Percentiles rank a stretch among this genome's conserved stretches.
Conservation (phyloP, 1,139 yeast species). For the Pichia sp. region DNA sequence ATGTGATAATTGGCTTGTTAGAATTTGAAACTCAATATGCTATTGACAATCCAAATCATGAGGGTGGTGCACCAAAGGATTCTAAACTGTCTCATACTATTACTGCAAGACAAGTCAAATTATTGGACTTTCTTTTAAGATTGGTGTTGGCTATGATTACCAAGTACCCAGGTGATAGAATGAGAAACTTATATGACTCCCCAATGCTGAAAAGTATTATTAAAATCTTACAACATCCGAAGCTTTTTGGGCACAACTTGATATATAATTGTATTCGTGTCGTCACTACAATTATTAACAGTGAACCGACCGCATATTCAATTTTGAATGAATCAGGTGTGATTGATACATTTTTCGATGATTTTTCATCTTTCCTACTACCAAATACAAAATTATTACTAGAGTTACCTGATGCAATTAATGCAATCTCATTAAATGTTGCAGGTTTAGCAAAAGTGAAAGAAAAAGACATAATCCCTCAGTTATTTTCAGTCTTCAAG, state of each 20-base stretch:
- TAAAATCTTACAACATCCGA: conserved; percentile 48
- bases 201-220: conserved; percentile 58
- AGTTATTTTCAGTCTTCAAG: conserved; percentile 45
- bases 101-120: conserved; percentile 57
- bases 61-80: conserved; percentile 42
- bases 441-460: conserved; percentile 59
- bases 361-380: conserved; percentile 42
- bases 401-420: conserved; percentile 68
- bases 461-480: conserved; percentile 36
- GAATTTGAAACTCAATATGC: conserved; percentile 64
- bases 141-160: conserved; percentile 59
- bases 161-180: conserved; percentile 73
- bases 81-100: conserved; percentile 49
- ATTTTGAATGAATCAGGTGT: conserved; percentile 75
- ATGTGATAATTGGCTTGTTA: conserved; percentile 49
- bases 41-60: conserved; percentile 44
- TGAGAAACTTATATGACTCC: conserved; percentile 81
- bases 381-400: conserved; percentile 53
- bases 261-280: conserved; percentile 58
- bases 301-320: conserved; percentile 85
- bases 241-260: conserved; percentile 62
- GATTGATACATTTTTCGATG: conserved; percentile 54
- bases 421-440: conserved; percentile 74
- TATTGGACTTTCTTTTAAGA: conserved; percentile 46
- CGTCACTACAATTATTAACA: conserved; percentile 68